Evolutionary conservation across 2,329 filamentous ascomycete genomes (phyloP).

Genomic region (Colletotrichum eleusines): DNA sequence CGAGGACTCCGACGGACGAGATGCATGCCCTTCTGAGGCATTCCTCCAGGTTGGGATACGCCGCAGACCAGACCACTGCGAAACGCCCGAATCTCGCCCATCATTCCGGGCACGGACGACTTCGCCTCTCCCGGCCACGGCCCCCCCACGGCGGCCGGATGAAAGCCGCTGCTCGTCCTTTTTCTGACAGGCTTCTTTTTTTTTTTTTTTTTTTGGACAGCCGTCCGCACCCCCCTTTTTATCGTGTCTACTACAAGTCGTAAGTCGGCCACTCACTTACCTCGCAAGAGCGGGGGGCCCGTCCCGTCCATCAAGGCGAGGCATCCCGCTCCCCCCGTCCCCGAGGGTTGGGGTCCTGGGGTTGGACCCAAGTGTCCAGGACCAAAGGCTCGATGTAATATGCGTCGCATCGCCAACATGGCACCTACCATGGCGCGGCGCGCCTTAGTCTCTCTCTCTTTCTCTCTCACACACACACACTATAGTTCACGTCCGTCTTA

Average conservation of each 20-base stretch:
- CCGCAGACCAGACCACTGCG: not conserved
- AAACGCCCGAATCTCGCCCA: not conserved
- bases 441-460: not conserved
- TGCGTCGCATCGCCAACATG: not conserved
- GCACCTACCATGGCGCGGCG: not conserved
- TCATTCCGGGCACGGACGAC: slow-evolving; percentile 21
- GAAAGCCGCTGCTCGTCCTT: not conserved
- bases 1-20: not conserved
- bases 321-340: not conserved
- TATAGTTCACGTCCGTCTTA: not conserved
- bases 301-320: not conserved
- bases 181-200: not conserved
- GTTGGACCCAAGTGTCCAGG: not conserved
- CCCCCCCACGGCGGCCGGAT: not conserved
- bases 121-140: no score
- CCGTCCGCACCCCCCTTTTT: no score
- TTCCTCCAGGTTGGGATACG: slow-evolving; percentile 1
- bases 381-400: not conserved
- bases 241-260: not conserved
- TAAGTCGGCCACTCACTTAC: not conserved
- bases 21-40: not conserved
- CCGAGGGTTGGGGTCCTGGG: not conserved
- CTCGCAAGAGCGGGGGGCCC: not conserved
- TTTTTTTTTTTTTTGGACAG: no score
- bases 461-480: not conserved